phyloP scores from a whole-genome alignment of 306 rosid genomes.

The Vicia villosa region DNA sequence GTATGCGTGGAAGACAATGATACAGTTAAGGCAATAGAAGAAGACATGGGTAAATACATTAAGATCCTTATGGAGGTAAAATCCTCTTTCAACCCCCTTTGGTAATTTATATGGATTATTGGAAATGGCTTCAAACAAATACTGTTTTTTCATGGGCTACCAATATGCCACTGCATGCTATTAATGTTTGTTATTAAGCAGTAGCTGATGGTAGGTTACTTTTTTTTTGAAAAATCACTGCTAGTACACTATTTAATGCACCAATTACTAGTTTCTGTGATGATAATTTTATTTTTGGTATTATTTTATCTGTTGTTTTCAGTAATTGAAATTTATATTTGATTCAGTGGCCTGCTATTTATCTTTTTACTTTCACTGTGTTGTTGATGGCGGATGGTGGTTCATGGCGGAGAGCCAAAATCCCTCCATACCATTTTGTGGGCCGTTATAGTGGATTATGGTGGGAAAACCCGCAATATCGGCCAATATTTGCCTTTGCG shows the following conservation, averaged over 20 bases:
- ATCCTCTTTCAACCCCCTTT: conserved; percentile 24
- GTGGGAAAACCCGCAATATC: too few species aligned
- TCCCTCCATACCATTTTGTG: too few species aligned
- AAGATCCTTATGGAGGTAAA: conserved; percentile 82
- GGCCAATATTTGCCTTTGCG: too few species aligned
- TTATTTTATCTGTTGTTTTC: conserved; percentile 16
- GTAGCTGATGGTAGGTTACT: conserved; percentile 14
- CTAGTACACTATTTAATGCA: conserved; percentile 16
- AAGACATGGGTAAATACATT: conserved; percentile 79
- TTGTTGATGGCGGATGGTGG: too few species aligned
- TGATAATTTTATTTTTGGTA: conserved; percentile 9
- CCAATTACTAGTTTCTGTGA: background rate
- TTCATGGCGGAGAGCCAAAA: too few species aligned
- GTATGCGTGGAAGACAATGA: conserved; percentile 80
- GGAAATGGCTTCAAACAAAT: conserved; percentile 6
- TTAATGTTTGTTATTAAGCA: conserved; percentile 26
- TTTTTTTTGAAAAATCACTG: conserved; percentile 6
- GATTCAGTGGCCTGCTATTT: background rate
- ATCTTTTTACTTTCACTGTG: conserved; percentile 12
- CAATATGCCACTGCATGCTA: conserved; percentile 2
- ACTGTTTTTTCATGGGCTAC: conserved; percentile 7
- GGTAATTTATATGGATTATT: conserved; percentile 13
- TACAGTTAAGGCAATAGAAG: conserved; percentile 80
- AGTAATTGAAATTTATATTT: conserved; percentile 2
- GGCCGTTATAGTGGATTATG: too few species aligned